Evolutionary conservation across 148 eudicot genomes (phyloP), one percentile per base, ranked within the genome.

Genomic region (Hydrangea macrophylla): DNA sequence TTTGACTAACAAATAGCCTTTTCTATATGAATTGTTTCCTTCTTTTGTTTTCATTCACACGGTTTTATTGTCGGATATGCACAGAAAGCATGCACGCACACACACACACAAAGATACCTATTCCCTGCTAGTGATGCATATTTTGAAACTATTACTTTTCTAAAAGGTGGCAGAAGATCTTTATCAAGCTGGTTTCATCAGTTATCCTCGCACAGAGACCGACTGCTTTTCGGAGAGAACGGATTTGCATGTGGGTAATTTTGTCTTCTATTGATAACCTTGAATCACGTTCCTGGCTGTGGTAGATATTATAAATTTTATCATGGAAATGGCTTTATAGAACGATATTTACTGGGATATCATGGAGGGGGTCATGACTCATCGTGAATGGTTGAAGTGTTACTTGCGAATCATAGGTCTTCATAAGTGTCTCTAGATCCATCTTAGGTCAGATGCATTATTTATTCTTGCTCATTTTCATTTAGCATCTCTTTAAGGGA

Each of bases 191-290:
- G 99, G 99, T 65, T 95, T 89, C 73, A 95, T 95, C 62, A 95
- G 99, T 74, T 95, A 95, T 83, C 99, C 99, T 76, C 96, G 99
- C 57, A 95, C 99, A 12, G 99, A 95, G 78, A 95, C 99, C 25
- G 97, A 95, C 80, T 30, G 74, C 53, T 95, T 95, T 77, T 87
- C 99, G 7, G 85, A 59, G 32, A 71, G 81, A 73, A 95, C 96
- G 42, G 84, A 89, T 69, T 78, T 95, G 76, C 90, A 39, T 76
- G 99, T 88, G 39, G 80, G 94, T 87, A 75, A 66, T 70, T 62
- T 66, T 64, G 3, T 57, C 62, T 67, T 45, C 22, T 12, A 27
- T 36, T 25, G 42, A 2, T 17, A 54, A 28, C 42, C 37, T 17
- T 55, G 50, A 26, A 22, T 6, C 20, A 22, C 32, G 35, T 53